Conservation (phyloP, 306 rosid genomes). For the Lotus japonicus region DNA sequence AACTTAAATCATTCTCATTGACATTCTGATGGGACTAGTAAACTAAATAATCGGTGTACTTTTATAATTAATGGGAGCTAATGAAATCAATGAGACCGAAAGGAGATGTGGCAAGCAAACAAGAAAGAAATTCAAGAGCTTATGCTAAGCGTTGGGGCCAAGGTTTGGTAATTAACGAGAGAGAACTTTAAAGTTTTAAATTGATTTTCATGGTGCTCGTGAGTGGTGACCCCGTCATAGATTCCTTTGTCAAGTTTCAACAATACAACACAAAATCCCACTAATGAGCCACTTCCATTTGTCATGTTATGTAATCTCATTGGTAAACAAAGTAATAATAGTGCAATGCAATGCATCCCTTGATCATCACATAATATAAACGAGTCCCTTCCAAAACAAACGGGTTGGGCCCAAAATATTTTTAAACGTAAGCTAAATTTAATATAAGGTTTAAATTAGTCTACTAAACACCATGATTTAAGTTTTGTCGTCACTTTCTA, state of each 20-base stretch:
- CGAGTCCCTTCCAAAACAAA: background rate
- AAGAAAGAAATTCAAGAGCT: background rate
- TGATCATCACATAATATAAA: background rate
- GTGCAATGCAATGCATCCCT: background rate
- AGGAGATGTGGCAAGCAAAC: background rate
- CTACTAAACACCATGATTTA: too few species aligned
- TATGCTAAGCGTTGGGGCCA: constrained; percentile 3
- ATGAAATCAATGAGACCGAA: background rate
- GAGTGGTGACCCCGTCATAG: constrained; percentile 19
- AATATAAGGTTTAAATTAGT: too few species aligned
- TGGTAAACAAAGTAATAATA: too few species aligned
- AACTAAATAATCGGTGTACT: too few species aligned
- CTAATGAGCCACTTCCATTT: too few species aligned
- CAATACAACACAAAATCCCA: constrained; percentile 5
- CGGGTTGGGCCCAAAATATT: too few species aligned
- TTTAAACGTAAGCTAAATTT: too few species aligned
- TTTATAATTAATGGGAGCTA: background rate
- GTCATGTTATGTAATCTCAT: too few species aligned
- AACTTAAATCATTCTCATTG: too few species aligned
- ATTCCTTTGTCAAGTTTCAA: constrained; percentile 34
- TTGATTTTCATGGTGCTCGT: constrained; percentile 20
- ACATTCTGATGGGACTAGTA: too few species aligned
- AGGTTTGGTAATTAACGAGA: background rate
- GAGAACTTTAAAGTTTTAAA: background rate
- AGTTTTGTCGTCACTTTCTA: too few species aligned